These are phyloP conservation scores for Picea abies DNA, from an alignment of 83 land plant species.

Conservation along the genomic window DNA sequence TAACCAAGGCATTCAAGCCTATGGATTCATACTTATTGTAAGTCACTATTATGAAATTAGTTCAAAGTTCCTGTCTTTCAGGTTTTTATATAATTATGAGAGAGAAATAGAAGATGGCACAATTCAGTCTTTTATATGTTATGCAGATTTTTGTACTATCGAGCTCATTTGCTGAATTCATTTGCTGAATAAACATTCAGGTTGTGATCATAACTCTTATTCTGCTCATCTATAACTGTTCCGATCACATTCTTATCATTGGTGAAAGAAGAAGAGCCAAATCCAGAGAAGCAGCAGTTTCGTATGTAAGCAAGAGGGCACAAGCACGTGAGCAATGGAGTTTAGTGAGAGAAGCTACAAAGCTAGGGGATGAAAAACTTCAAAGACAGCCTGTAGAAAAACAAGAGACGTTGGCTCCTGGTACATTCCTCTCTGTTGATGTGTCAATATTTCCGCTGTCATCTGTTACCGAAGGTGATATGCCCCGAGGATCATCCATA, in stretches of 20 bases:
- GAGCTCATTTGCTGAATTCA: background rate
- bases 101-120: background rate
- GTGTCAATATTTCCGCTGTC: conserved; percentile 18
- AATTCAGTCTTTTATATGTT: background rate
- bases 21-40: conserved; percentile 72
- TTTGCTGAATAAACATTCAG: conserved; percentile 42
- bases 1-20: conserved; percentile 65
- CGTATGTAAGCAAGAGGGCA: conserved; percentile 62
- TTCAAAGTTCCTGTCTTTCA: no score
- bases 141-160: background rate
- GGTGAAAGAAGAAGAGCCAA: conserved; percentile 73
- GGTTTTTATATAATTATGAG: no score
- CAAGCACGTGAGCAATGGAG: conserved; percentile 79
- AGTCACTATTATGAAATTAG: conserved; percentile 10
- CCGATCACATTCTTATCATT: conserved; percentile 71
- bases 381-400: conserved; percentile 42
- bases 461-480: conserved; percentile 4
- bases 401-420: conserved; percentile 28
- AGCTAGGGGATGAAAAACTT: conserved; percentile 50
- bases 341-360: conserved; percentile 69
- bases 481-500: conserved; percentile 1
- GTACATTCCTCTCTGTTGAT: conserved; percentile 21
- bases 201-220: conserved; percentile 55
- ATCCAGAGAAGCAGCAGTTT: conserved; percentile 83
- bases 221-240: conserved; percentile 81